Evolutionary conservation across 2,329 filamentous ascomycete species (phyloP).

Genomic region (Phaeosphaeria sp.): DNA sequence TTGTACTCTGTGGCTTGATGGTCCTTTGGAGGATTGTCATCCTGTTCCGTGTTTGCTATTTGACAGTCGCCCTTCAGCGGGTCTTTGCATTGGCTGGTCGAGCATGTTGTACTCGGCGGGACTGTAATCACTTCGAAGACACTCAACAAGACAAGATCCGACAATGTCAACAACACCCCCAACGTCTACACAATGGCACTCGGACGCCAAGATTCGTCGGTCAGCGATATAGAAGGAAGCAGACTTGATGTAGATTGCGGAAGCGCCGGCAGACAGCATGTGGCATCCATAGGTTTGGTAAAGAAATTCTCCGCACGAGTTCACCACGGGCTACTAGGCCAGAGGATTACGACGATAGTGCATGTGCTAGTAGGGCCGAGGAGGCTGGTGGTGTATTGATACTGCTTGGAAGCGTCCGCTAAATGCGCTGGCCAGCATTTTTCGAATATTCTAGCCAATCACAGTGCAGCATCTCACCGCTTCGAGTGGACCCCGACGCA

Average conservation of each 20-base stretch:
- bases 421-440: conserved; percentile 32
- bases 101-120: background rate
- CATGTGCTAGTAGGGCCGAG: conserved; percentile 3
- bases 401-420: conserved; percentile 23
- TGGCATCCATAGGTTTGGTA: background rate
- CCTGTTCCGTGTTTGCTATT: background rate
- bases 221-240: background rate
- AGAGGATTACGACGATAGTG: background rate
- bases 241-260: background rate
- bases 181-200: no score
- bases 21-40: background rate
- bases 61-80: background rate
- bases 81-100: background rate
- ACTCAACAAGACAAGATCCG: background rate
- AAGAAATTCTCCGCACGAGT: background rate
- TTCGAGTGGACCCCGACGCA: conserved; percentile 35
- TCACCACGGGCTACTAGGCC: background rate
- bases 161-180: background rate
- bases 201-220: background rate
- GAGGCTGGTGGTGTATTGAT: conserved; percentile 29
- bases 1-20: conserved; percentile 1
- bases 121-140: background rate
- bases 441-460: conserved; percentile 34
- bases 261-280: background rate
- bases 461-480: conserved; percentile 37